Evolutionary conservation across 352 stramenopile genomes (phyloP).

Genomic region (Thalassiosira hispida): DNA sequence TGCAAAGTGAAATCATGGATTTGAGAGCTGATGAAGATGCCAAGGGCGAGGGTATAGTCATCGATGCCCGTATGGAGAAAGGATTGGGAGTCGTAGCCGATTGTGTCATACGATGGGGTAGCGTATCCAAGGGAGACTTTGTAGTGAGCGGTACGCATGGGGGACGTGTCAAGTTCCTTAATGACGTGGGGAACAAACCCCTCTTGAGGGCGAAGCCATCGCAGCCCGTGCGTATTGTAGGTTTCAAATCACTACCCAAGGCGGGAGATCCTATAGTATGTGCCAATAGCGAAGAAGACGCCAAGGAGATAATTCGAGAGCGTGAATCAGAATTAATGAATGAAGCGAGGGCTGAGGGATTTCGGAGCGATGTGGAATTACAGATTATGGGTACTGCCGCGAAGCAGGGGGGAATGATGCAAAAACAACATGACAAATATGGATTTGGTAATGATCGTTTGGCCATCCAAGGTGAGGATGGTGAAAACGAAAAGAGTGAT

Average conservation of each 20-base stretch:
- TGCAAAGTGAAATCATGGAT: conserved; percentile 84
- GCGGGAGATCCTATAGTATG: conserved; percentile 78
- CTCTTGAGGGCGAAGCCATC: conserved; percentile 67
- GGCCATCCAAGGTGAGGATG: background rate
- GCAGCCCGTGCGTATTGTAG: conserved; percentile 78
- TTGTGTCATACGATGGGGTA: conserved; percentile 80
- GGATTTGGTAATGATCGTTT: conserved; percentile 35
- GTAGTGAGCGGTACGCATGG: conserved; percentile 72
- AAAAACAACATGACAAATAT: conserved; percentile 54
- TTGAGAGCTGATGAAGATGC: conserved; percentile 66
- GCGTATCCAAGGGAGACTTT: conserved; percentile 68
- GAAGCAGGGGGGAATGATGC: conserved; percentile 55
- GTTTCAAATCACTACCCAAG: conserved; percentile 78
- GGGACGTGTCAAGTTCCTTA: conserved; percentile 76
- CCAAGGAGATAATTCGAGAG: conserved; percentile 68
- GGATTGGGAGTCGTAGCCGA: conserved; percentile 79
- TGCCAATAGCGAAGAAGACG: conserved; percentile 73
- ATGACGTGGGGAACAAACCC: conserved; percentile 75
- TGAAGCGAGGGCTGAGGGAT: conserved; percentile 42
- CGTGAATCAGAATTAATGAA: conserved; percentile 56
- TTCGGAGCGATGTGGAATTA: conserved; percentile 41
- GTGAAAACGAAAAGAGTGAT: conserved; percentile 33
- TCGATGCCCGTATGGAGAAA: conserved; percentile 81
- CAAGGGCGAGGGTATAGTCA: conserved; percentile 75
- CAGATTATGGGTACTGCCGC: conserved; percentile 54